Evolutionary conservation across 495 filamentous ascomycete species (phyloP), one percentile per base, ranked within the genome.

Genomic region (Halenospora varia): DNA sequence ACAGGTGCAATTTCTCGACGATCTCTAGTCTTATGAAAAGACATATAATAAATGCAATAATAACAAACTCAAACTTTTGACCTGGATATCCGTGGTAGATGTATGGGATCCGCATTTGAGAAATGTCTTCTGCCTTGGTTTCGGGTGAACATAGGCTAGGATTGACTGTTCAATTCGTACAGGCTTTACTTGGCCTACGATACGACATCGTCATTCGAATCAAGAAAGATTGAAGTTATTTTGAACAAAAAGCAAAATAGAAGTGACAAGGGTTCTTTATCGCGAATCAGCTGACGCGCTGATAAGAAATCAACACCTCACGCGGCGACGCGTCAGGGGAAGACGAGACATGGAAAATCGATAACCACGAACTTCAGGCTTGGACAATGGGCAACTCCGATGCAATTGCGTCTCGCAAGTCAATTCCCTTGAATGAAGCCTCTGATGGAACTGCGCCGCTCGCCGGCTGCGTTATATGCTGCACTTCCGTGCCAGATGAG

Each of bases 401-500:
- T 3, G n/a, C 18, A n/a, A n/a, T 23, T 54, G 2, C 39, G 51
- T 48, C 55, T n/a, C 52, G 24, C 19, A 40, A 51, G 20, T 22
- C 20, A 11, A 35, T 59, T 20, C 26, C 53, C 1, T 3, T 63
- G 11, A 56, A 59, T 56, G 61, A 51, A 11, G 19, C 26, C 25
- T 47, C 53, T 13, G 61, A 63, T 29, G 17, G 22, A 48, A 73
- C 79, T n/a, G 75, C 75, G 50, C 93, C 94, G 50, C 84, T 98
- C 60, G 73, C 74, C 55, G 90, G 91, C 51, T 83, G 90, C 50
- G 82, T 96, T 49, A 77, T 98, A 59, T 98, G 94, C 77, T 96
- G 92, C 71, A 98, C 94, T 20, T 89, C 87, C 25, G 85, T 98
- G 42, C 75, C 86, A 20, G 78, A 88, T 39, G 92, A 97, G 63